Conservation (phyloP, 2,329 filamentous ascomycete genomes). For the Stemphylium lycopersici region DNA sequence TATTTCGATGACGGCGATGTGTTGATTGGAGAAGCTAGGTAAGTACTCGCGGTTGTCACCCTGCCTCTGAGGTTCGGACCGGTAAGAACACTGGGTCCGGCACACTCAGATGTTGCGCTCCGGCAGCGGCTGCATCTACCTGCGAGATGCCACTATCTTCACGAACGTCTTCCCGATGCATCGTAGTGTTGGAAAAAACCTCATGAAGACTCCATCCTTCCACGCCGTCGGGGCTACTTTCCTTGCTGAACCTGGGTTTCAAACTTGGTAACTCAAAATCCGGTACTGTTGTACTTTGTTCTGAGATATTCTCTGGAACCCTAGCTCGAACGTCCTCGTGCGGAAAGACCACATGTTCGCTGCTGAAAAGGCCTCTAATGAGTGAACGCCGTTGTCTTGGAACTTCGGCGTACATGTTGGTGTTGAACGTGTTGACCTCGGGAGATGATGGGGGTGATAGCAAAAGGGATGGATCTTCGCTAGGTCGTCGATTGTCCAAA, state of each 20-base stretch:
- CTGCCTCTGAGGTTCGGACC: neutral
- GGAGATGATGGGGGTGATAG: conserved; percentile 3
- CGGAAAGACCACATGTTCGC: neutral
- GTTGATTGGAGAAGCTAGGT: too few relatives aligned
- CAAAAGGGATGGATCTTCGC: neutral
- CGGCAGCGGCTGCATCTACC: neutral
- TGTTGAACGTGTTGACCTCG: neutral
- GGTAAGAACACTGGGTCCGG: neutral
- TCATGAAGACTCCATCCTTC: neutral
- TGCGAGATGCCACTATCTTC: neutral
- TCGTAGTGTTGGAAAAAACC: neutral
- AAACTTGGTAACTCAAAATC: neutral
- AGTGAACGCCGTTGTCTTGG: conserved; percentile 10
- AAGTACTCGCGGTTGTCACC: neutral
- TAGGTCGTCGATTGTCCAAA: conserved; percentile 10
- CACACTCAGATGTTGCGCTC: neutral
- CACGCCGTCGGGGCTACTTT: neutral
- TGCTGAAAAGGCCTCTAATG: conserved; percentile 15
- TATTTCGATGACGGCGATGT: neutral
- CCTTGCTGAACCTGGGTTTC: neutral
- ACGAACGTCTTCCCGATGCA: neutral
- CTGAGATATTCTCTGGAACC: conserved; percentile 14
- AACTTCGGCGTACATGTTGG: conserved; percentile 5
- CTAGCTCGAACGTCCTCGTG: conserved; percentile 3
- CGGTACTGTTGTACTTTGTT: conserved; percentile 8